Percentiles rank a stretch among this genome's conserved stretches.
Evolutionary conservation across 306 rosid genomes (phyloP).

Genomic region (Rosa rugosa): DNA sequence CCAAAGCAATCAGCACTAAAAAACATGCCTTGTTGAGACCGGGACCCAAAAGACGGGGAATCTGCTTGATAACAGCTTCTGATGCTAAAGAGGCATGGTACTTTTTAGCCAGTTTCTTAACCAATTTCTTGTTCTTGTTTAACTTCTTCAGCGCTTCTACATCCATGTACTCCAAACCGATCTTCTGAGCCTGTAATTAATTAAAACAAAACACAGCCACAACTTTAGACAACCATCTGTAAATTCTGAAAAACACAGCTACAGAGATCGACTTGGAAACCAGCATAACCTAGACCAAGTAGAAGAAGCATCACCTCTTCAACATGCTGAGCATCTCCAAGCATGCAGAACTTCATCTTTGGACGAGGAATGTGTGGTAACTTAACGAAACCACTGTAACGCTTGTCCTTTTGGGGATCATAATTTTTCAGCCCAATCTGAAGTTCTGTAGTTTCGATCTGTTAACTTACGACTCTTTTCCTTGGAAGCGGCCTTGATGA

Average conservation of each 20-base stretch:
- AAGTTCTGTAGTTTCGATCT: conserved; percentile 79
- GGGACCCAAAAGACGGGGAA: conserved; percentile 86
- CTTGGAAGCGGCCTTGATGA: conserved; percentile 46
- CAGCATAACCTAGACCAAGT: neutral
- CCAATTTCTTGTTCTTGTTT: conserved; percentile 76
- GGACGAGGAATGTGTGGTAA: conserved; percentile 88
- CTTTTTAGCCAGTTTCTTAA: conserved; percentile 76
- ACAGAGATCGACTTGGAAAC: neutral
- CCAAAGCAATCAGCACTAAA: neutral
- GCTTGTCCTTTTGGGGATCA: conserved; percentile 88
- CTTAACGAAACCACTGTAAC: conserved; percentile 80
- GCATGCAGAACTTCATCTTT: conserved; percentile 88
- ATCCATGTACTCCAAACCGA: conserved; percentile 75
- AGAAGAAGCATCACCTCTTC: conserved; percentile 60
- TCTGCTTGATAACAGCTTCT: conserved; percentile 85
- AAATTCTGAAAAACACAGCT: neutral
- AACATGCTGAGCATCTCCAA: conserved; percentile 89
- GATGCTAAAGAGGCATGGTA: conserved; percentile 88
- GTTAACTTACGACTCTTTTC: conserved; percentile 61
- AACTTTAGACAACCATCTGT: neutral
- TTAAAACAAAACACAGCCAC: neutral
- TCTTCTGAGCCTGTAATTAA: conserved; percentile 64
- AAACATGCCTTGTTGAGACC: conserved; percentile 93
- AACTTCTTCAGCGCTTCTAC: conserved; percentile 83
- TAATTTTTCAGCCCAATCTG: conserved; percentile 84